phyloP scores from a whole-genome alignment of 2,329 filamentous ascomycete species.

The Aspergillus sp. region DNA sequence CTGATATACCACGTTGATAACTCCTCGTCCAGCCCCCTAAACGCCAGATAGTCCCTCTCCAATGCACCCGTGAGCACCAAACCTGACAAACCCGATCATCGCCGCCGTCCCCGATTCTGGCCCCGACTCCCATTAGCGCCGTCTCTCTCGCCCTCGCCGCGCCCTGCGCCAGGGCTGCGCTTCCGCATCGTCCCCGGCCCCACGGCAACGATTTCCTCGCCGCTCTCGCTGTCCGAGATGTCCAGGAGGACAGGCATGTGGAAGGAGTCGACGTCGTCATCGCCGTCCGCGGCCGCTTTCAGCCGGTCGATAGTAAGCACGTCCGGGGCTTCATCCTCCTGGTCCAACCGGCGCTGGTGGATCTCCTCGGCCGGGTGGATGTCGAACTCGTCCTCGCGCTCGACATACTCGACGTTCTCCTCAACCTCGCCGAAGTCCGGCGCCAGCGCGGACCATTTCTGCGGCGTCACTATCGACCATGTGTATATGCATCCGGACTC shows the following conservation, averaged over 20 bases:
- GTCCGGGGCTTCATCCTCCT: slow-evolving; percentile 89
- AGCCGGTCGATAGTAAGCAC: slow-evolving; percentile 67
- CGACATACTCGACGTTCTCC: slow-evolving; percentile 94
- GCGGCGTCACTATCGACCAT: slow-evolving; percentile 90
- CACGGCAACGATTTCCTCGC: slow-evolving; percentile 68
- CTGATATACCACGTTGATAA: too few relatives aligned
- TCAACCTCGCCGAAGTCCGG: slow-evolving; percentile 97
- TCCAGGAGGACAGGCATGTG: slow-evolving; percentile 90
- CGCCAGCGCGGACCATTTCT: slow-evolving; percentile 93
- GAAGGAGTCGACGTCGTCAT: slow-evolving; percentile 55
- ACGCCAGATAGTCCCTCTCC: slow-evolving; percentile 1
- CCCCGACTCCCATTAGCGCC: slow-evolving; percentile 12
- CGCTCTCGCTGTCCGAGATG: slow-evolving; percentile 86
- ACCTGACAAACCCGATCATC: slow-evolving; percentile 11
- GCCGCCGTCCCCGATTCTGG: slow-evolving; percentile 22
- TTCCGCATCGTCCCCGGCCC: slow-evolving; percentile 75
- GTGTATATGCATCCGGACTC: slow-evolving; percentile 91
- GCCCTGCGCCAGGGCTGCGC: slow-evolving; percentile 59
- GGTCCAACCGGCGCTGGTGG: slow-evolving; percentile 77
- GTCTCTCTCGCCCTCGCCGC: slow-evolving; percentile 21
- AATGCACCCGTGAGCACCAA: background rate
- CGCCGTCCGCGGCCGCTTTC: slow-evolving; percentile 48
- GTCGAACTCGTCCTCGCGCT: slow-evolving; percentile 95
- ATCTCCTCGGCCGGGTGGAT: slow-evolving; percentile 93
- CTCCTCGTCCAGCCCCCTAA: too few relatives aligned